A percentile compares a stretch with the other conserved stretches of the same genome.
Evolutionary conservation across 2,329 filamentous ascomycete genomes (phyloP).

Genomic region (Fusarium decemcellulare): DNA sequence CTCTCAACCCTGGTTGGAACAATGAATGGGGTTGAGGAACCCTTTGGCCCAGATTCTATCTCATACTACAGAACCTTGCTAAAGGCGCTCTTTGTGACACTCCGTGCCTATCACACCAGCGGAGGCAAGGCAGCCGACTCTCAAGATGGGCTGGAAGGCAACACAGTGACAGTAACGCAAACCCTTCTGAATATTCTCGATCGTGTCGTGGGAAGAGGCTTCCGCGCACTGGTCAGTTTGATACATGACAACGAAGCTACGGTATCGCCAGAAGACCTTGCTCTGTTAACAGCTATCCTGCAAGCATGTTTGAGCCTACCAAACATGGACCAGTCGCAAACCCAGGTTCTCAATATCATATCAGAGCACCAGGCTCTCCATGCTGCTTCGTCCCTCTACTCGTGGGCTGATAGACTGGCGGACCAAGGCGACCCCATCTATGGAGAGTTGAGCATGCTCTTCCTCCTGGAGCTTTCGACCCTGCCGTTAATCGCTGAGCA

Average conservation of each 20-base stretch:
- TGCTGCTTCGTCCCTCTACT: conserved; percentile 89
- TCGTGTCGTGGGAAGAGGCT: conserved; percentile 83
- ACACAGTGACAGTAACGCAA: conserved; percentile 64
- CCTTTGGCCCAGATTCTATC: conserved; percentile 66
- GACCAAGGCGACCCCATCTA: conserved; percentile 89
- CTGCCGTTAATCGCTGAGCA: conserved; percentile 88
- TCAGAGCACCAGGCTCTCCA: conserved; percentile 81
- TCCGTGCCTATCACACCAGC: conserved; percentile 73
- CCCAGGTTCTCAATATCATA: conserved; percentile 79
- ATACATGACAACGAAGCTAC: conserved; percentile 81
- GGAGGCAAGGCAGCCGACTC: conserved; percentile 51
- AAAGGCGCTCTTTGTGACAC: conserved; percentile 85
- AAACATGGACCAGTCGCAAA: conserved; percentile 78
- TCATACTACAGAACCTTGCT: conserved; percentile 87
- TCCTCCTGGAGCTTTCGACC: conserved; percentile 88
- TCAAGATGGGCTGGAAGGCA: conserved; percentile 51
- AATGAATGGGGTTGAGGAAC: conserved; percentile 67
- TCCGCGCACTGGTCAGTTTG: conserved; percentile 84
- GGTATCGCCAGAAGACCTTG: conserved; percentile 82
- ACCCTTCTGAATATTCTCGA: conserved; percentile 85
- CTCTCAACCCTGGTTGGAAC: conserved; percentile 66
- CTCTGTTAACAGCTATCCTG: conserved; percentile 87
- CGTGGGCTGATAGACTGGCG: conserved; percentile 90
- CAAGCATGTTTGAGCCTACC: conserved; percentile 87
- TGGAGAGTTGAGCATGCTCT: conserved; percentile 90